Conservation (phyloP, 2,329 filamentous ascomycete species). For the Drechslerella dactyloides region DNA sequence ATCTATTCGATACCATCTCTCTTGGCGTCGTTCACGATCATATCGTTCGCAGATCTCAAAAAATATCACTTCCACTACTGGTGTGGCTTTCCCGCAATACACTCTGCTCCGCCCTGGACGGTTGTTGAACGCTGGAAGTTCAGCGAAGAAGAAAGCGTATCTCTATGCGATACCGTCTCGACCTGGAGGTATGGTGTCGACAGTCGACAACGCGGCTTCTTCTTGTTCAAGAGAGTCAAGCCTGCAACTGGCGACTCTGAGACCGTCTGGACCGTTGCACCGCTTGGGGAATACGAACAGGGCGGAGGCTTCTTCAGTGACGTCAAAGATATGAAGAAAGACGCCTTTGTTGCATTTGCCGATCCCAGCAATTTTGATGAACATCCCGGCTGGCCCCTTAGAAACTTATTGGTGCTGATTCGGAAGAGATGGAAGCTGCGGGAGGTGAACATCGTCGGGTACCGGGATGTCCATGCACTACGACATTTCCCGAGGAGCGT, state of each 20-base stretch:
- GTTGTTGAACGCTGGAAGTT: slow-evolving; percentile 66
- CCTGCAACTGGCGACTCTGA: slow-evolving; percentile 53
- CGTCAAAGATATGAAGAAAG: slow-evolving; percentile 66
- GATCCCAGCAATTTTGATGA: slow-evolving; percentile 90
- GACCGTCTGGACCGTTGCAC: slow-evolving; percentile 74
- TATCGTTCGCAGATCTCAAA: slow-evolving; percentile 94
- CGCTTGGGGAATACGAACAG: slow-evolving; percentile 79
- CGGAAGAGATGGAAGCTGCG: slow-evolving; percentile 78
- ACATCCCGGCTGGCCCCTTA: slow-evolving; percentile 88
- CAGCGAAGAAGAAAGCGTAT: slow-evolving; percentile 72
- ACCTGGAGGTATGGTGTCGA: slow-evolving; percentile 87
- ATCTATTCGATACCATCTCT: slow-evolving; percentile 95
- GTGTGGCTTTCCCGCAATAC: slow-evolving; percentile 93
- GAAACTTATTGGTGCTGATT: slow-evolving; percentile 85
- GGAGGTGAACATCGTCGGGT: slow-evolving; percentile 84
- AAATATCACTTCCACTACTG: slow-evolving; percentile 98
- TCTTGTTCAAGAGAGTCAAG: slow-evolving; percentile 80
- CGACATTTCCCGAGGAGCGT: slow-evolving; percentile 82
- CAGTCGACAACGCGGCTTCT: slow-evolving; percentile 87
- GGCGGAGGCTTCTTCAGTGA: slow-evolving; percentile 86
- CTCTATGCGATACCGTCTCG: slow-evolving; percentile 80
- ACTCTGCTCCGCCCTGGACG: slow-evolving; percentile 85
- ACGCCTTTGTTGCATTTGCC: slow-evolving; percentile 83
- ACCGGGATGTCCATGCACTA: slow-evolving; percentile 78
- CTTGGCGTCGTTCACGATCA: slow-evolving; percentile 82